A percentile compares a stretch with the other conserved stretches of the same genome.
Evolutionary conservation across 148 eudicot genomes (phyloP).

Genomic region (Heliosperma pusillum): DNA sequence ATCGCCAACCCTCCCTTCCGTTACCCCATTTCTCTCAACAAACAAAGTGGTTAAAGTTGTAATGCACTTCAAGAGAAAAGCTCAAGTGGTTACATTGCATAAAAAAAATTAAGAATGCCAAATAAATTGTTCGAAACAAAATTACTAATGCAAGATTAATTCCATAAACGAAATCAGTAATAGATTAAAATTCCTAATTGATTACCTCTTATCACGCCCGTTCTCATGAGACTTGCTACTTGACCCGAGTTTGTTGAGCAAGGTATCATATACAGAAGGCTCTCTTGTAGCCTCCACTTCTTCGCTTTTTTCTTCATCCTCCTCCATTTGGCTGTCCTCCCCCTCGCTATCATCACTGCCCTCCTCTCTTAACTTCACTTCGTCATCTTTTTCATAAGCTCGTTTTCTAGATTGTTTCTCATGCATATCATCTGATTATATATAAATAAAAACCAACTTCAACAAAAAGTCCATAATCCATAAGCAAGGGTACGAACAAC

Average conservation of each 20-base stretch:
- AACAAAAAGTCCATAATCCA: neutral
- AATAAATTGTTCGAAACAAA: too few species aligned
- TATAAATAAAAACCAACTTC: neutral
- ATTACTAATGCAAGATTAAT: neutral
- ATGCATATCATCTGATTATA: conserved; percentile 20
- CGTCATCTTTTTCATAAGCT: conserved; percentile 14
- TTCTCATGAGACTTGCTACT: conserved; percentile 24
- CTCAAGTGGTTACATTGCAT: too few species aligned
- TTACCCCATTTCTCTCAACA: too few species aligned
- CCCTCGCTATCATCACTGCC: conserved; percentile 2
- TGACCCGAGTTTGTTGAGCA: conserved; percentile 45
- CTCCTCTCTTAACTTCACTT: conserved; percentile 25
- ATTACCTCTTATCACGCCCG: conserved; percentile 24
- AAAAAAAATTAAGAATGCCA: too few species aligned
- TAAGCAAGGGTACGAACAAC: neutral
- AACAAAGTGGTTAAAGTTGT: too few species aligned
- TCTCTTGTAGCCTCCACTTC: conserved; percentile 34
- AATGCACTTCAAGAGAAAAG: too few species aligned
- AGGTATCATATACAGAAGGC: conserved; percentile 49
- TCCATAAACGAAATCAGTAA: neutral
- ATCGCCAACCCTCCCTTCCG: neutral
- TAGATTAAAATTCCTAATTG: neutral
- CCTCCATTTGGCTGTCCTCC: conserved; percentile 26
- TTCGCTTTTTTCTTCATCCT: conserved; percentile 35
- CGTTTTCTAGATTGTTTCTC: conserved; percentile 17